These are phyloP conservation scores for Paecilomyces dactylethromorphus DNA, from an alignment of 2,329 filamentous ascomycete genomes.

Conservation along the genomic window DNA sequence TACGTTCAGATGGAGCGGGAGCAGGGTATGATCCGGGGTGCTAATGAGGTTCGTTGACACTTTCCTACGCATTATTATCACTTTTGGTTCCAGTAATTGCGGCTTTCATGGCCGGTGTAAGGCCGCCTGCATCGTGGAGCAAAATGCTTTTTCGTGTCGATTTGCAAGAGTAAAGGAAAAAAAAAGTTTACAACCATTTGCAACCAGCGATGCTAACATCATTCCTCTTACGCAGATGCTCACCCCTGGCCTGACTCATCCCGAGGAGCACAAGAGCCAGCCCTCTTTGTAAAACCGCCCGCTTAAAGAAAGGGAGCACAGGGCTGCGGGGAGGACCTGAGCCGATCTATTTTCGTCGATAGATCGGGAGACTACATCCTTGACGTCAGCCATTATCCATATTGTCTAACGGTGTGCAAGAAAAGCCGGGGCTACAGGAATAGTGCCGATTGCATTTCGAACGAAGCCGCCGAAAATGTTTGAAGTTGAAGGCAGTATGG, in stretches of 20 bases:
- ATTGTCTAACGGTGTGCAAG: neutral
- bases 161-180: neutral
- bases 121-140: neutral
- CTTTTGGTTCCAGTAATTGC: neutral
- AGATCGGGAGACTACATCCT: neutral
- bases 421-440: neutral
- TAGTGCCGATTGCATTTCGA: neutral
- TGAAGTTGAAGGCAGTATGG: neutral
- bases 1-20: constrained; percentile 96
- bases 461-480: neutral
- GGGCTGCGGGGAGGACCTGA: neutral
- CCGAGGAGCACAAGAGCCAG: constrained; percentile 22
- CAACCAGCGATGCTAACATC: neutral
- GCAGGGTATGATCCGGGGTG: constrained; percentile 89
- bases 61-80: neutral
- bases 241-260: constrained; percentile 26
- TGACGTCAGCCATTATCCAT: neutral
- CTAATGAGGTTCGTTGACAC: constrained; percentile 59
- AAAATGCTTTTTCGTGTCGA: neutral
- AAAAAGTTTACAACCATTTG: neutral
- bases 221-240: constrained; percentile 30
- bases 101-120: neutral
- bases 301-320: neutral
- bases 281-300: constrained; percentile 26
- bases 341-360: neutral